phyloP scores from a whole-genome alignment of 2,329 filamentous ascomycete species.

The Teratosphaeria pseudoeucalypti region DNA sequence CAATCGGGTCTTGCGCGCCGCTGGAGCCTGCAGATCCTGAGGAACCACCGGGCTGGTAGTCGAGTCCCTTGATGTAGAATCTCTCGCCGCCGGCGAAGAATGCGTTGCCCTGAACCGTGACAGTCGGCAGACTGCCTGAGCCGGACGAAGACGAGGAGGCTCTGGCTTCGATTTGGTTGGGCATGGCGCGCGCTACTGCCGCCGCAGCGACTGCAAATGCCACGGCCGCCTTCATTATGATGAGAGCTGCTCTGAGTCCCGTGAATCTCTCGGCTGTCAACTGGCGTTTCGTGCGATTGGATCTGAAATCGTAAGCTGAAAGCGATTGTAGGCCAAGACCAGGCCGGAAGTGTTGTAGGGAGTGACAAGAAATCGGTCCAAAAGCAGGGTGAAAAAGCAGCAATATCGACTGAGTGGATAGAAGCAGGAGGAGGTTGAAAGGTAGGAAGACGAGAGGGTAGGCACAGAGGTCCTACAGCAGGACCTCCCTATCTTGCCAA shows the following conservation, averaged over 20 bases:
- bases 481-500: background rate
- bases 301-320: background rate
- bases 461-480: background rate
- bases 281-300: background rate
- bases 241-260: background rate
- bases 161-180: conserved; percentile 26
- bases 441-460: background rate
- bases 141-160: conserved; percentile 28
- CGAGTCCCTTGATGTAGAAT: conserved; percentile 52
- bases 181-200: conserved; percentile 37
- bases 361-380: background rate
- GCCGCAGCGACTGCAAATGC: conserved; percentile 37
- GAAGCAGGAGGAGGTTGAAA: background rate
- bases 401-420: background rate
- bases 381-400: background rate
- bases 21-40: conserved; percentile 39
- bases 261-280: background rate
- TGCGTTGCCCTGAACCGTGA: conserved; percentile 55
- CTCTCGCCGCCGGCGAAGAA: conserved; percentile 54
- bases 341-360: background rate
- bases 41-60: conserved; percentile 36
- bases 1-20: conserved; percentile 61
- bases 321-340: background rate
- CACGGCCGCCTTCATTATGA: conserved; percentile 45
- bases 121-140: conserved; percentile 38